phyloP scores from a whole-genome alignment of 805 yeast species.

The Yamadazyma akitaensis region DNA sequence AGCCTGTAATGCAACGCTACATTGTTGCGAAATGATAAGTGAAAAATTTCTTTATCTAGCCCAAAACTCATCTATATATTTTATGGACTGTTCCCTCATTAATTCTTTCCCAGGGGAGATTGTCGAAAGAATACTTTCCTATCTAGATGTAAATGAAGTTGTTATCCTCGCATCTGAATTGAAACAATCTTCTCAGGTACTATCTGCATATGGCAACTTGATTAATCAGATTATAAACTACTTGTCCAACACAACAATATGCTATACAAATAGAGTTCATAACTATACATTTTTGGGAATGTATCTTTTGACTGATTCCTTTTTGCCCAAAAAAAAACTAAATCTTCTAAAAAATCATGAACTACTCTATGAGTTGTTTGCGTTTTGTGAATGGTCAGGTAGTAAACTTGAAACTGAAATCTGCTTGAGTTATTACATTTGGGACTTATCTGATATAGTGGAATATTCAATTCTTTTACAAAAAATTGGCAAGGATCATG shows the following conservation, averaged over 20 bases:
- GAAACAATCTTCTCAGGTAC: not conserved
- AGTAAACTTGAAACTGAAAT: constrained; percentile 4
- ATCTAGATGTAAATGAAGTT: constrained; percentile 7
- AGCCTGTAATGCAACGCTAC: not conserved
- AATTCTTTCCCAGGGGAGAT: constrained; percentile 11
- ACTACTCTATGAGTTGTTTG: constrained; percentile 4
- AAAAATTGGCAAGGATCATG: not conserved
- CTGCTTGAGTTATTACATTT: constrained; percentile 17
- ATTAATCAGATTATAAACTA: not conserved
- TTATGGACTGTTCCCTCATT: constrained; percentile 1
- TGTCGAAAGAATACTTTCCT: constrained; percentile 2
- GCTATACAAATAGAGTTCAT: constrained; percentile 14
- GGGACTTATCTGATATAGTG: constrained; percentile 15
- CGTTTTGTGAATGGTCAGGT: constrained; percentile 4
- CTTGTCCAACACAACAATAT: not conserved
- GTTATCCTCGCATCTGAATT: not conserved
- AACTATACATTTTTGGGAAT: constrained; percentile 15
- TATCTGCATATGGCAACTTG: not conserved
- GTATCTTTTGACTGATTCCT: constrained; percentile 17
- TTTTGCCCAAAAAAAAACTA: constrained; percentile 10
- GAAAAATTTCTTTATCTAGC: not conserved
- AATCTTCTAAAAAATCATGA: constrained; percentile 6
- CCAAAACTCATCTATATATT: not conserved
- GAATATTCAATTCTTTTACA: constrained; percentile 9
- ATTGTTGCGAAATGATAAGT: not conserved